These are phyloP conservation scores for Fusarium nodosum DNA, from an alignment of 2,329 filamentous ascomycete species.

Conservation along the genomic window DNA sequence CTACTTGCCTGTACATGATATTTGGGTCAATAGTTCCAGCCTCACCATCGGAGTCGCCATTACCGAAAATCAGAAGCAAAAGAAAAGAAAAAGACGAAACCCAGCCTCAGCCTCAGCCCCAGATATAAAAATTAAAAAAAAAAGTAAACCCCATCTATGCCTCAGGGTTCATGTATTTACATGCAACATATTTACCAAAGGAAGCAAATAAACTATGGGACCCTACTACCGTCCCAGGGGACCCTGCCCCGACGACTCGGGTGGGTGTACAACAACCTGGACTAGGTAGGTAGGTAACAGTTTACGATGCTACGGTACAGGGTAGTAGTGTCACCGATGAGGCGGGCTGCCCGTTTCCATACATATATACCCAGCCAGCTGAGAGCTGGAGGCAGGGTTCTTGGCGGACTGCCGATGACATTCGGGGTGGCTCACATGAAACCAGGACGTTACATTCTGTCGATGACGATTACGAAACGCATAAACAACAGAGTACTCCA, in stretches of 20 bases:
- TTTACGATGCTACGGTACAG: slow-evolving; percentile 9
- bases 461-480: slow-evolving; percentile 39
- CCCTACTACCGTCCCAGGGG: slow-evolving; percentile 19
- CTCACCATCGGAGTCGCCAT: slow-evolving; percentile 15
- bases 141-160: neutral
- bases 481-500: slow-evolving; percentile 15
- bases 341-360: slow-evolving; percentile 33
- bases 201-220: slow-evolving; percentile 24
- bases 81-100: neutral
- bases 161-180: neutral
- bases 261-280: slow-evolving; percentile 9
- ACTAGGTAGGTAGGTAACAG: neutral
- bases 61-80: slow-evolving; percentile 16
- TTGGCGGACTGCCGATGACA: slow-evolving; percentile 36
- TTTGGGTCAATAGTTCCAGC: slow-evolving; percentile 2
- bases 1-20: neutral
- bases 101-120: neutral
- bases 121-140: neutral
- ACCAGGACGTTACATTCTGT: slow-evolving; percentile 31
- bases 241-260: slow-evolving; percentile 17
- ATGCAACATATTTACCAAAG: neutral
- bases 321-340: slow-evolving; percentile 42
- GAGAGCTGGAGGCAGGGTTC: slow-evolving; percentile 39
- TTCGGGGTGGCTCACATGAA: slow-evolving; percentile 43
- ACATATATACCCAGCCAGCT: slow-evolving; percentile 17